Base-by-base conservation (phyloP, 2,329 filamentous ascomycete species). In the Colletotrichum lindemuthianum region DNA sequence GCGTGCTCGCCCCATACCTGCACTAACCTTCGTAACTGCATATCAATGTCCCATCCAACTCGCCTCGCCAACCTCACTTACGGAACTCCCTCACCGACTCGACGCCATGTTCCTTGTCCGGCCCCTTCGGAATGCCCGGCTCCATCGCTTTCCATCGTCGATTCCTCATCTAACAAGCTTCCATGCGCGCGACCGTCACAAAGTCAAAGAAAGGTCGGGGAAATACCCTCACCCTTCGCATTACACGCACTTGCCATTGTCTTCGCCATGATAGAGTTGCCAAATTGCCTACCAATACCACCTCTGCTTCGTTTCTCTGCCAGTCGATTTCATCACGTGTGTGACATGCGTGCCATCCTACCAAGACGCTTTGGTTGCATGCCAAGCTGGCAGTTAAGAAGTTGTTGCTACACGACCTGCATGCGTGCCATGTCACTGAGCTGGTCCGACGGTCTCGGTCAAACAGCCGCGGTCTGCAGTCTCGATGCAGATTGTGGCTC, bases 101-200 rank as follows among this genome's bases (percentile, higher is more conserved):
- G 58, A 61, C 51, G 51, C 51, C 50, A 24, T 56, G 45, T 56
- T 47, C 61, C 32, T 52, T 47, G 39, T 61, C 60, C 44, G 37
- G 50, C 63, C 47, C 45, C 51, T 24, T 61, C 63, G 63, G 58
- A 24, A 55, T 52, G 58, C 58, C 58, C 63, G 58, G 63, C 45
- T 51, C 51, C 16, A 8, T 15, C 58, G 33, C 43, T 13, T 37
- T 39, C 45, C 33, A 33, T 55, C 57, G 16, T 48, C 24, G 39
- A 11, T 24, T 15, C 48, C n/a, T 24, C 39, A 52, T 44, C 32
- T 37, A 55, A 51, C 61, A 60, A 48, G 52, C 59, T 57, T 56
- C 49, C 49, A 33, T 56, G 51, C 52, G 44, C 39, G 44, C 44
- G 44, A 37, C 32, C 44, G 15, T 16, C 41, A 33, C 45, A 43